Conservation (phyloP, 2,329 filamentous ascomycete genomes). For the Periconia digitata region DNA sequence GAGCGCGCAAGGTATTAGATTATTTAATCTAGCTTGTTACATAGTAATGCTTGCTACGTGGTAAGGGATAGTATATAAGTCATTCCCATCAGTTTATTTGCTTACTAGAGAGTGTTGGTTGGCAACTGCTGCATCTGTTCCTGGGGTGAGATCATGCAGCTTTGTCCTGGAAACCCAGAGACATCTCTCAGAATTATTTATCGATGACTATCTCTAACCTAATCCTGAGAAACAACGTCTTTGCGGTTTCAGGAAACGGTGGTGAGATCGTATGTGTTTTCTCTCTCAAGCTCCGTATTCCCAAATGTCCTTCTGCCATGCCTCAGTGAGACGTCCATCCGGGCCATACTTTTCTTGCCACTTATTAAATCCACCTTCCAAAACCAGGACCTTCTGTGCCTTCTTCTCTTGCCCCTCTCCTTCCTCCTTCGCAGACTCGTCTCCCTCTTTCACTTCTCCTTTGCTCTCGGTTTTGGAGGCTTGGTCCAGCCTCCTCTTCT, state of each 20-base stretch:
- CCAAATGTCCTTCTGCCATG: constrained; percentile 85
- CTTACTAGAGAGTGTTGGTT: no score
- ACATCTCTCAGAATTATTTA: no score
- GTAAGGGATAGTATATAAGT: no score
- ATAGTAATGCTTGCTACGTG: no score
- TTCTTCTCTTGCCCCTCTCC: constrained; percentile 20
- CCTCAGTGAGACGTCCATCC: constrained; percentile 80
- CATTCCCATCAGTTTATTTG: no score
- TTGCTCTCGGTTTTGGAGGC: constrained; percentile 17
- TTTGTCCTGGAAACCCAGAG: no score
- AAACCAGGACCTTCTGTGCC: constrained; percentile 9
- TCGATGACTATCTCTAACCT: no score
- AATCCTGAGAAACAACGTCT: no score
- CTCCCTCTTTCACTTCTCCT: constrained; percentile 16
- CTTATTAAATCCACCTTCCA: constrained; percentile 48
- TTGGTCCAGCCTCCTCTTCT: constrained; percentile 59
- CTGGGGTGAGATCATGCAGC: no score
- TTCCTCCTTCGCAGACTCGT: constrained; percentile 4
- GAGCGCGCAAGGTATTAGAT: no score
- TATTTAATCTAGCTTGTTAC: no score
- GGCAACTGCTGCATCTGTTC: no score
- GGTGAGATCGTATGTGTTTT: not conserved
- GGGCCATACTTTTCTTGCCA: constrained; percentile 86
- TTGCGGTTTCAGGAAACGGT: not conserved
- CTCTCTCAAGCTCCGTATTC: constrained; percentile 49